Conservation (phyloP, 192 early-diverging fungal genomes). For the Dissophora globulifera region DNA sequence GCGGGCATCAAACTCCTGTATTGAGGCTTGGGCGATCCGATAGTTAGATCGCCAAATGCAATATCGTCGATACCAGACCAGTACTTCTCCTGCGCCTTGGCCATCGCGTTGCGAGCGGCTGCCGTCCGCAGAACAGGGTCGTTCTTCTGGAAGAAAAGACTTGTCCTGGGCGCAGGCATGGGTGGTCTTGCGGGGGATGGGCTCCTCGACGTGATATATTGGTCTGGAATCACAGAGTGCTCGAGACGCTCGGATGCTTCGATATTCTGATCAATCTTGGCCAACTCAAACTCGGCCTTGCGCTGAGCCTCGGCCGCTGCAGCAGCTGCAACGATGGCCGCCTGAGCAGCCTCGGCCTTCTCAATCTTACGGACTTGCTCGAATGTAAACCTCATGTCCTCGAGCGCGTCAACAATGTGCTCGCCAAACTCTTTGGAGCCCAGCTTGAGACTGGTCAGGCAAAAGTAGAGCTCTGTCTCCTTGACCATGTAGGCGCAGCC, state of each 20-base stretch:
- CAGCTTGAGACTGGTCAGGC: conserved; percentile 63
- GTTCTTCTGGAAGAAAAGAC: conserved; percentile 50
- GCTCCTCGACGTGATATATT: conserved; percentile 19
- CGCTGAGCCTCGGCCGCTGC: conserved; percentile 17
- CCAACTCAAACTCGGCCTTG: too few relatives aligned
- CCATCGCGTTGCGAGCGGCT: conserved; percentile 39
- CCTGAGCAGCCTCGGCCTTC: conserved; percentile 44
- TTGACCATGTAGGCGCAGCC: conserved; percentile 88
- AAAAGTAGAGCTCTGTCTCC: conserved; percentile 72
- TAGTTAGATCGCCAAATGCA: conserved; percentile 34
- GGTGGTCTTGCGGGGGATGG: conserved; percentile 26
- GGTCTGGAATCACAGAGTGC: not conserved
- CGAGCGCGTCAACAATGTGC: conserved; percentile 68
- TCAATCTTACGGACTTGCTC: conserved; percentile 53
- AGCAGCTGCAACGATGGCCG: conserved; percentile 29
- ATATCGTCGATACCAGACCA: conserved; percentile 51
- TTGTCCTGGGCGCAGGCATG: conserved; percentile 39
- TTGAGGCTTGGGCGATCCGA: conserved; percentile 22
- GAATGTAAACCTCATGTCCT: conserved; percentile 73
- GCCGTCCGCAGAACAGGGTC: conserved; percentile 48
- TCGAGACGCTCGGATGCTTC: conserved; percentile 1
- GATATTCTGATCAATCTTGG: conserved; percentile 1
- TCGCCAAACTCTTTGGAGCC: conserved; percentile 61
- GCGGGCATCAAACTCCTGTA: conserved; percentile 14
- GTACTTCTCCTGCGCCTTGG: conserved; percentile 47